Evolutionary conservation across 2,329 filamentous ascomycete genomes (phyloP).

Genomic region (Diaporthe sp.): DNA sequence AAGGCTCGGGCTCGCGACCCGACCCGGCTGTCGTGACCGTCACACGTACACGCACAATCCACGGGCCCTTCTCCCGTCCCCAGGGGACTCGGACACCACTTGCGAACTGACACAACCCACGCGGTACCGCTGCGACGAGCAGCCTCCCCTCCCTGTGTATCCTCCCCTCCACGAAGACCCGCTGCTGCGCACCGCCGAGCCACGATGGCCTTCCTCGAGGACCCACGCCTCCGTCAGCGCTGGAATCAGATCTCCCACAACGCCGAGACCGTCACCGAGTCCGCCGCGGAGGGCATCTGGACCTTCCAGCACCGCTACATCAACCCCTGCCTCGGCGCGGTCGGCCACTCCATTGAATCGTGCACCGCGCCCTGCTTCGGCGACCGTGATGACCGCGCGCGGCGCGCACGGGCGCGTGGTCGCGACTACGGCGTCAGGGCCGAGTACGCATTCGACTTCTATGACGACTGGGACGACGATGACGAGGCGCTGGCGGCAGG

Average conservation of each 20-base stretch:
- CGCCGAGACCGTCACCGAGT: slow-evolving; percentile 90
- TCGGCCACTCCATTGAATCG: slow-evolving; percentile 77
- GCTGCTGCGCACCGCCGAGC: slow-evolving; percentile 15
- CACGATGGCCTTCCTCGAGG: slow-evolving; percentile 75
- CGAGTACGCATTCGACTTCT: slow-evolving; percentile 95
- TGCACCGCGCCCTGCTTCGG: slow-evolving; percentile 81
- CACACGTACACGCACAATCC: slow-evolving; percentile 2
- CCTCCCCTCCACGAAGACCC: not conserved
- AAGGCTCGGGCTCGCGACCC: slow-evolving; percentile 11
- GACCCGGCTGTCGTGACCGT: slow-evolving; percentile 29
- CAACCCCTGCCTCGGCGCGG: slow-evolving; percentile 80
- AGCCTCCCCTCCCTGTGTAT: not conserved
- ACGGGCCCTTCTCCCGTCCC: not conserved
- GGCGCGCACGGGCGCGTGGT: slow-evolving; percentile 76
- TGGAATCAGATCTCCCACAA: slow-evolving; percentile 95
- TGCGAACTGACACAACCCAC: not conserved
- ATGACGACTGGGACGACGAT: slow-evolving; percentile 88
- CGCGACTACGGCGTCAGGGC: slow-evolving; percentile 70
- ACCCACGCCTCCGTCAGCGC: slow-evolving; percentile 91
- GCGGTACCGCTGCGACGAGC: slow-evolving; percentile 15
- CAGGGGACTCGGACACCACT: not conserved
- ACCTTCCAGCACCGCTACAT: slow-evolving; percentile 90
- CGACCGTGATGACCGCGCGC: slow-evolving; percentile 79
- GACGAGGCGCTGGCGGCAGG: slow-evolving; percentile 51
- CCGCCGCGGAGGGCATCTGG: slow-evolving; percentile 92